Conservation (phyloP, 805 yeast genomes). For the Hanseniaspora meyeri region DNA sequence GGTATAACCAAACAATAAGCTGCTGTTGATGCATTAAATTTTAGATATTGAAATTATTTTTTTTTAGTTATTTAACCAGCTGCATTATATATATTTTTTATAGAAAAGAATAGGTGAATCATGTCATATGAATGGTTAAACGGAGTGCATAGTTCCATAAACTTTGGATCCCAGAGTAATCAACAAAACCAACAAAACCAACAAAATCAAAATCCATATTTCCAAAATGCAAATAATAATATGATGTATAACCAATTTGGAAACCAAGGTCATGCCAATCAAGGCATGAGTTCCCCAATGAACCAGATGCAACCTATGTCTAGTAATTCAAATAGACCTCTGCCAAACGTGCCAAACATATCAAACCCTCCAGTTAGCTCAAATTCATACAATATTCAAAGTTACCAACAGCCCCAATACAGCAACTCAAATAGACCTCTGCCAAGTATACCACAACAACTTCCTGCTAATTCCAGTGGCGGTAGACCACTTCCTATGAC, state of each 20-base stretch:
- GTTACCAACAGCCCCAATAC: not conserved
- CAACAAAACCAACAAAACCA: too few species aligned
- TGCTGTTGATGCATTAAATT: too few species aligned
- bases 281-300: not conserved
- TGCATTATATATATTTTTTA: too few species aligned
- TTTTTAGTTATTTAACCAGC: too few species aligned
- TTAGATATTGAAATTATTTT: too few species aligned
- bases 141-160: slow-evolving; percentile 11
- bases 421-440: not conserved
- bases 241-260: not conserved
- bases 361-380: not conserved
- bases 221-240: not conserved
- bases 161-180: not conserved
- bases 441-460: not conserved
- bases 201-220: not conserved
- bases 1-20: too few species aligned
- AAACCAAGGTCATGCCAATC: not conserved
- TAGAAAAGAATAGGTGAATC: not conserved
- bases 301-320: not conserved
- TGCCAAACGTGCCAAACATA: not conserved
- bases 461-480: not conserved
- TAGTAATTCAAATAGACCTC: not conserved
- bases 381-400: not conserved
- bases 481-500: not conserved
- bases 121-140: slow-evolving; percentile 13